A percentile compares a stretch with the other conserved stretches of the same genome.
phyloP scores from a whole-genome alignment of 73 alveolate species.

The Symbiodinium pilosum region DNA sequence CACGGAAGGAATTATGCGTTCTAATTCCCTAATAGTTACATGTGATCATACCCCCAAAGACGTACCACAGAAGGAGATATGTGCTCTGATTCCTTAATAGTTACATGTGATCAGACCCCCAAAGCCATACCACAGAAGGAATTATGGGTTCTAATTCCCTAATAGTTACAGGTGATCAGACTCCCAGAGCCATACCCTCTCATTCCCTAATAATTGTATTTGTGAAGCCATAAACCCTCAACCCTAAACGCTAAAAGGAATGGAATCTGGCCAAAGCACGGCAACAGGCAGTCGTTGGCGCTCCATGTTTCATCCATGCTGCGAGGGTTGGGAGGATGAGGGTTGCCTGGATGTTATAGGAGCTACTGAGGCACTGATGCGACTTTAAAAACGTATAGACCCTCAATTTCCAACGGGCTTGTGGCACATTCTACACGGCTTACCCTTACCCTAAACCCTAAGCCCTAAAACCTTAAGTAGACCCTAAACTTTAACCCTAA shows the following conservation, averaged over 20 bases:
- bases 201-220: too few relatives aligned
- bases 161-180: too few relatives aligned
- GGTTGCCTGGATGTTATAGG: background rate
- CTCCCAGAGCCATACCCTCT: too few relatives aligned
- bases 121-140: too few relatives aligned
- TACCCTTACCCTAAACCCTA: background rate
- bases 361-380: background rate
- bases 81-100: too few relatives aligned
- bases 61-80: too few relatives aligned
- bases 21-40: too few relatives aligned
- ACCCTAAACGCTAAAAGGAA: background rate
- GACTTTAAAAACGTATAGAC: background rate
- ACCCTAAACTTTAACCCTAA: background rate
- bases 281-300: background rate
- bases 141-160: too few relatives aligned
- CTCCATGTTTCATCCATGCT: background rate
- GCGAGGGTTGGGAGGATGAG: too few relatives aligned
- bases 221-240: background rate
- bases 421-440: background rate
- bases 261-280: background rate
- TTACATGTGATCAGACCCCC: too few relatives aligned
- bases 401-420: background rate
- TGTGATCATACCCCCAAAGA: too few relatives aligned
- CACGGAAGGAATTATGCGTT: too few relatives aligned
- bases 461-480: background rate